A percentile compares a stretch with the other conserved stretches of the same genome.
These are phyloP conservation scores for Fusarium sp. DNA, from an alignment of 2,329 filamentous ascomycete genomes.

Conservation along the genomic window DNA sequence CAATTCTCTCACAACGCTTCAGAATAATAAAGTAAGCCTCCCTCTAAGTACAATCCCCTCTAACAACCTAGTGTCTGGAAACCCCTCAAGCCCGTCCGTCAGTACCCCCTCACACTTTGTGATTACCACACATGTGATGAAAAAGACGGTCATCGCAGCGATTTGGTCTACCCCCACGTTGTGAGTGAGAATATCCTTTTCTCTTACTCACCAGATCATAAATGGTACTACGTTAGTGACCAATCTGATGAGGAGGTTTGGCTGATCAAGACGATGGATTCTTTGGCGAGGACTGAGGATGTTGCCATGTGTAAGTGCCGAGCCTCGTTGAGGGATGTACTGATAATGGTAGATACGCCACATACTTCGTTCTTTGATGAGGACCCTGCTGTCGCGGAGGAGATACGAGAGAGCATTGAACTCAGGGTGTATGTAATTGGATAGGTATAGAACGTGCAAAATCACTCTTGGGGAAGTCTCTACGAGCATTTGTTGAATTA, in stretches of 20 bases:
- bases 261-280: not conserved
- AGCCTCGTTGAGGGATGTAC: not conserved
- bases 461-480: not conserved
- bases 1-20: not conserved
- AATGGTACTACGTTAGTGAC: not conserved
- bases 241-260: not conserved
- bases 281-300: not conserved
- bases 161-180: not conserved
- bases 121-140: not conserved
- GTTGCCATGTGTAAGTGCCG: not conserved
- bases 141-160: fast-evolving
- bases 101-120: not conserved
- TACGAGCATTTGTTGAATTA: not conserved
- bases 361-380: not conserved
- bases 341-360: not conserved
- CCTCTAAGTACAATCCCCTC: not conserved
- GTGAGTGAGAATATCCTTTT: not conserved
- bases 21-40: not conserved
- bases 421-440: not conserved
- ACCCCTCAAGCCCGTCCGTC: not conserved
- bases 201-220: not conserved
- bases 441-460: not conserved
- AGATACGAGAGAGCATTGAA: not conserved
- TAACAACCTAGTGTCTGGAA: not conserved
- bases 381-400: not conserved